These are phyloP conservation scores for Citrus cavaleriei DNA, from an alignment of 345 rosid species.

Conservation along the genomic window DNA sequence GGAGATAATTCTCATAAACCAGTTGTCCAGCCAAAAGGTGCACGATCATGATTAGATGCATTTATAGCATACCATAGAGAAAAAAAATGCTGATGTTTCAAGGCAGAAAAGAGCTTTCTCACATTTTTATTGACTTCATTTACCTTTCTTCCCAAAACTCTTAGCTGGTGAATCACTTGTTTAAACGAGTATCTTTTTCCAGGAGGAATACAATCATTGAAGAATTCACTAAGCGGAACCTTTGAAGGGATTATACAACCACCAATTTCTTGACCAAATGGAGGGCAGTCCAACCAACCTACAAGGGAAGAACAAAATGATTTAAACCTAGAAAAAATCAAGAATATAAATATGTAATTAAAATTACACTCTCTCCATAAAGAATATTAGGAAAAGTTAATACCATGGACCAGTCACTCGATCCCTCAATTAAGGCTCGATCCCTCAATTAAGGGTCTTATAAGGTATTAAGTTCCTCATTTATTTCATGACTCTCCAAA, in stretches of 20 bases:
- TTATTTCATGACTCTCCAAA: background rate
- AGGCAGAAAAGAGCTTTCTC: background rate
- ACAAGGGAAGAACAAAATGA: constrained; percentile 11
- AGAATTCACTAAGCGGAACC: constrained; percentile 88
- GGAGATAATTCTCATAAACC: background rate
- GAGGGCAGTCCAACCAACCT: constrained; percentile 98
- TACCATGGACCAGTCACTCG: background rate
- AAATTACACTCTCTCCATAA: constrained; percentile 1
- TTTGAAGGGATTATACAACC: constrained; percentile 79
- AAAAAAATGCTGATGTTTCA: background rate
- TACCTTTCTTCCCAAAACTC: constrained; percentile 82
- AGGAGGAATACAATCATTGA: constrained; percentile 69
- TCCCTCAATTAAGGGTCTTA: background rate
- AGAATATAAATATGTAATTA: background rate
- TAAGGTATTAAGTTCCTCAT: background rate
- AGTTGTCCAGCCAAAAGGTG: background rate
- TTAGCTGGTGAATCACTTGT: constrained; percentile 75
- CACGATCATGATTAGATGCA: background rate
- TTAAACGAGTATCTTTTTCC: constrained; percentile 97
- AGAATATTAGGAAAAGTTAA: background rate
- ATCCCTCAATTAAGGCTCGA: background rate
- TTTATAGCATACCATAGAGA: background rate
- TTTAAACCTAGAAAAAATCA: background rate
- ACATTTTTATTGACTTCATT: background rate
- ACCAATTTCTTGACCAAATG: constrained; percentile 68